Conservation (phyloP, 164 flowering plant species). For the Umbellularia californica region DNA sequence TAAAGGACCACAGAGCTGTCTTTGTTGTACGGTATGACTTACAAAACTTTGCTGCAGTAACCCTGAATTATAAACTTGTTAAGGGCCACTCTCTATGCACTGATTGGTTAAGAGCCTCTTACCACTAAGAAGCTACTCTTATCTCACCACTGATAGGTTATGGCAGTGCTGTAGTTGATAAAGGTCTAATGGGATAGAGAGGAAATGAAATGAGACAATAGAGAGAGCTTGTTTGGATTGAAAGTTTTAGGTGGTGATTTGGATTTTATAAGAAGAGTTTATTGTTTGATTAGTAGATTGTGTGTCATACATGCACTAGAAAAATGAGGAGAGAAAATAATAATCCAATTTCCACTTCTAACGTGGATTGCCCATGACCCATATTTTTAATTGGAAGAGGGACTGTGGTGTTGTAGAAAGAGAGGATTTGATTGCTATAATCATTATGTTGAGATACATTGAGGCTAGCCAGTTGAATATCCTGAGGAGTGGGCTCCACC, state of each 20-base stretch:
- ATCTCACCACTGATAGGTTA: slow-evolving; percentile 1
- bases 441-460: too few relatives aligned
- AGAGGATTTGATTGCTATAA: too few relatives aligned
- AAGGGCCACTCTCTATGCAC: slow-evolving; percentile 26
- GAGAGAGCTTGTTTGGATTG: not conserved
- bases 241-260: not conserved
- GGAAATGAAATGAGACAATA: not conserved
- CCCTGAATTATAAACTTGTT: slow-evolving; percentile 22
- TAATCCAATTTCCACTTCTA: not conserved
- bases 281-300: not conserved
- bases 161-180: not conserved
- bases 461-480: too few relatives aligned
- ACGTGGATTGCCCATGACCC: not conserved
- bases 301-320: not conserved
- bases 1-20: slow-evolving; percentile 6
- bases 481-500: too few relatives aligned
- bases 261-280: not conserved
- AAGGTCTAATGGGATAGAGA: not conserved
- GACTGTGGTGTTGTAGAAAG: too few relatives aligned
- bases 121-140: slow-evolving; percentile 13
- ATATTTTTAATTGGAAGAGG: not conserved
- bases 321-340: not conserved
- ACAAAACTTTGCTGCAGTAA: slow-evolving; percentile 27
- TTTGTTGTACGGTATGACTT: not conserved
- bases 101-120: slow-evolving; percentile 18